Percentiles rank a stretch among this genome's conserved stretches.
Conservation (phyloP, 306 rosid genomes). For the Hylodesmum podocarpum region DNA sequence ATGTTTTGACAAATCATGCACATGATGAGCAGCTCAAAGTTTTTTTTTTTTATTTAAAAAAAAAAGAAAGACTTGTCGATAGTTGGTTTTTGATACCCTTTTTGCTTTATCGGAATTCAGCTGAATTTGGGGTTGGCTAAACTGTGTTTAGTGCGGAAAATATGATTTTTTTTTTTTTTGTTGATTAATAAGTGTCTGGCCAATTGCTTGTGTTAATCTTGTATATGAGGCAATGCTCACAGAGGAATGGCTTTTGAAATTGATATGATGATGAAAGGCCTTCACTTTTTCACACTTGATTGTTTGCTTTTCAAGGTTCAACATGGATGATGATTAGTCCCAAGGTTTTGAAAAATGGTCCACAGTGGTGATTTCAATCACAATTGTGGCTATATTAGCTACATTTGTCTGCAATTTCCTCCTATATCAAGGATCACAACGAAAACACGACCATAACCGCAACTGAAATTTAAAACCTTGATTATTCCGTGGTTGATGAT, state of each 20-base stretch:
- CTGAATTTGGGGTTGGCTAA: slow-evolving; percentile 14
- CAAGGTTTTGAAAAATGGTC: background rate
- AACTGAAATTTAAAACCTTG: background rate
- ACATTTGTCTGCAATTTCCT: too few species aligned
- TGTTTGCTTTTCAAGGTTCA: background rate
- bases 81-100: background rate
- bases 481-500: background rate
- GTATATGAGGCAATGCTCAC: background rate
- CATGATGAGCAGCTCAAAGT: background rate
- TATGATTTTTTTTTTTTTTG: background rate
- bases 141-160: background rate
- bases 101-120: background rate
- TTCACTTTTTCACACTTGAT: background rate
- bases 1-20: background rate
- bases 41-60: background rate
- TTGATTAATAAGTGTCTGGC: background rate
- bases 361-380: background rate
- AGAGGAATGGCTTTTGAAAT: background rate
- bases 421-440: background rate
- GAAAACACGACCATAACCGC: background rate
- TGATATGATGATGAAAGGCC: background rate
- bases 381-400: background rate
- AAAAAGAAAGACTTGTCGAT: background rate
- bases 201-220: background rate
- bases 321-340: background rate